Evolutionary conservation across 1,284 basidiomycete genomes (phyloP).

Genomic region (Apiotrichum sp.): DNA sequence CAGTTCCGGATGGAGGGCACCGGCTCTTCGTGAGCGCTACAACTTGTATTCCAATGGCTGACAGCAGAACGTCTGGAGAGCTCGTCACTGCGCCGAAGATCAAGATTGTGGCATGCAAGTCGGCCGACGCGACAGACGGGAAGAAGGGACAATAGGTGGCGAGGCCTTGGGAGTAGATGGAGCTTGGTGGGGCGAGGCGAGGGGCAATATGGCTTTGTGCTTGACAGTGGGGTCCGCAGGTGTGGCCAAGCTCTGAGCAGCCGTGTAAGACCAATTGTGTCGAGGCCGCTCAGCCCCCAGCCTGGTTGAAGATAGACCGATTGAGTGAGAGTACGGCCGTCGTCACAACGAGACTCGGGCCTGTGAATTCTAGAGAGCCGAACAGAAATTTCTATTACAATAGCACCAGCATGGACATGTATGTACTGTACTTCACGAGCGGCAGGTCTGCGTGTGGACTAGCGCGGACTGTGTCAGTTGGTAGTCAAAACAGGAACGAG

Average conservation of each 20-base stretch:
- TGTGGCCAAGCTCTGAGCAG: no score
- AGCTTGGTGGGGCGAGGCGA: no score
- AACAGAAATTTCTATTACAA: not conserved
- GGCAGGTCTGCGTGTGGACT: not conserved
- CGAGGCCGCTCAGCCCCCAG: no score
- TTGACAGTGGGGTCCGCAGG: no score
- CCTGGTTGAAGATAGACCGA: no score
- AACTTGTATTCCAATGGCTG: not conserved
- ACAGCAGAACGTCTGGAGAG: conserved; percentile 24
- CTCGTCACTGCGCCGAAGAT: conserved; percentile 64
- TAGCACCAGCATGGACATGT: conserved; percentile 1
- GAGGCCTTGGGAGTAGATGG: not conserved
- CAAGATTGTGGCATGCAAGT: conserved; percentile 95
- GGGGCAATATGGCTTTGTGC: no score
- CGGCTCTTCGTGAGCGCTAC: conserved; percentile 24
- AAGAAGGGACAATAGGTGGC: conserved; percentile 22
- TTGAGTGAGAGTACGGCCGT: no score
- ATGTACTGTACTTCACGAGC: not conserved
- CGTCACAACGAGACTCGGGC: not conserved
- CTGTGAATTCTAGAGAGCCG: not conserved
- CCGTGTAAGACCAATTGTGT: no score
- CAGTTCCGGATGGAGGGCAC: conserved; percentile 92
- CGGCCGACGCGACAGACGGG: conserved; percentile 68
- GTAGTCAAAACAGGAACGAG: no score
- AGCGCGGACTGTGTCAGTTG: no score